phyloP scores from a whole-genome alignment of 2,329 filamentous ascomycete genomes.

The Colletotrichum sublineola region DNA sequence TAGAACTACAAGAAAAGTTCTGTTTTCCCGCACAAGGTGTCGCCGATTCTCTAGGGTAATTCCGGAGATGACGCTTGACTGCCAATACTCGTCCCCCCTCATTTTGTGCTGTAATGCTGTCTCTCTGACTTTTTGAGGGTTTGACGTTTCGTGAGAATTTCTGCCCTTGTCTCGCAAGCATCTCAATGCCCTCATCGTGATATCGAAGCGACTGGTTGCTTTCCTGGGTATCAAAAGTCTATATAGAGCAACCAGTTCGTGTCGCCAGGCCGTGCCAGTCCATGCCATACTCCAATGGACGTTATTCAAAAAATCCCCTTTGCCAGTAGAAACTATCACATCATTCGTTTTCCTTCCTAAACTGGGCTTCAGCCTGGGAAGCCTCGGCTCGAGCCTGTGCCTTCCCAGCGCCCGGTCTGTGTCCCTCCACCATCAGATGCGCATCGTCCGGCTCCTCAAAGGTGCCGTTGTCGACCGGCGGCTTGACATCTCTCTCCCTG shows the following conservation, averaged over 20 bases:
- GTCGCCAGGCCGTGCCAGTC: background rate
- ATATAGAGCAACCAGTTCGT: background rate
- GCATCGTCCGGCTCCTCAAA: constrained; percentile 49
- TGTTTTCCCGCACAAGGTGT: constrained; percentile 80
- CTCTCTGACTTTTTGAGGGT: constrained; percentile 25
- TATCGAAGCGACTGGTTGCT: constrained; percentile 2
- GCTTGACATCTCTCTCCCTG: constrained; percentile 63
- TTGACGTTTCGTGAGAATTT: background rate
- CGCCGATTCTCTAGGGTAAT: constrained; percentile 78
- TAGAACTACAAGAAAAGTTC: constrained; percentile 73
- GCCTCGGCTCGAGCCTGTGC: constrained; percentile 49
- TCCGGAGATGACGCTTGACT: constrained; percentile 89
- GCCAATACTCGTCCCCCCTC: constrained; percentile 70
- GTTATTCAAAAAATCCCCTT: background rate
- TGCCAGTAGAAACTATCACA: background rate
- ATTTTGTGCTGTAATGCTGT: constrained; percentile 45
- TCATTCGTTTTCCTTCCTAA: background rate
- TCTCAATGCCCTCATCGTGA: background rate
- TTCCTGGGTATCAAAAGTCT: constrained; percentile 38
- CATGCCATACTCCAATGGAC: background rate
- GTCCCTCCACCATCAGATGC: constrained; percentile 65
- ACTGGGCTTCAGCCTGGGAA: constrained; percentile 33
- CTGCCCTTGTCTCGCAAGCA: background rate
- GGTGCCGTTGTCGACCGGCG: constrained; percentile 46
- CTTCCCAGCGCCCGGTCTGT: constrained; percentile 50